Evolutionary conservation across 2,329 filamentous ascomycete species (phyloP), one percentile per base, ranked within the genome.

Genomic region (Apiospora saccharicola): DNA sequence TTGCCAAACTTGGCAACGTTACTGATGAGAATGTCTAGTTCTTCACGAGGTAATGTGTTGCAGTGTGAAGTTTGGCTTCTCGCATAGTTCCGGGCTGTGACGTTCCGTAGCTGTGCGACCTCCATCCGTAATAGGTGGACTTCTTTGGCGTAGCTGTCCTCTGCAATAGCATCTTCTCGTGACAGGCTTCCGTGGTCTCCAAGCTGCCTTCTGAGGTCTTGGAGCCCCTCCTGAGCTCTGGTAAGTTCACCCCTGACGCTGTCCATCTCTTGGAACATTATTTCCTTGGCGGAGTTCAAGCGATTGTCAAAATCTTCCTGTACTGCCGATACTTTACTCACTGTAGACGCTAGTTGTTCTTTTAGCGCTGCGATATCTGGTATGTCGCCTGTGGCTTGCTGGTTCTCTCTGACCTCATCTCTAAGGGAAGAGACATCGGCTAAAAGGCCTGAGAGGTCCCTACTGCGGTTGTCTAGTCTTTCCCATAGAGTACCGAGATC

Each of bases 1-100:
- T 80, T 79, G 19, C 81, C 79, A 37, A 85, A 81, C 71, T 81
- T 83, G 47, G 82, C 79, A 41, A 85, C 81, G 71, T 76, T 83
- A 22, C 5, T 4, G 16, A 16, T 57, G 16, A 57, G 51, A 22
- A 57, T 57, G 51, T 57, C 51, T 0, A 57, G 26, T 34, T 34
- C 51, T 34, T 57, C 51, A 1, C 51, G 51, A 22, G 14, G 22
- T 34, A 8, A 70, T 57, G 19, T 3, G 26, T 37, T 14, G 51
- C 16, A 34, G 14, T 57, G 26, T 3, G 26, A 57, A 1, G 51
- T 16, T 30, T 22, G 51, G 51, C 24, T 30, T 57, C 13, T 57
- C 24, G 51, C 26, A 34, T 34, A 26, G 51, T 80, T 74, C 26
- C 77, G 75, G 1, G 76, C 76, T 19, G 82, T 49, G 16, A 80